Percentiles rank a stretch among this genome's conserved stretches.
phyloP scores from a whole-genome alignment of 129 eudicot genomes.

The Rutidosis leptorrhynchoides region DNA sequence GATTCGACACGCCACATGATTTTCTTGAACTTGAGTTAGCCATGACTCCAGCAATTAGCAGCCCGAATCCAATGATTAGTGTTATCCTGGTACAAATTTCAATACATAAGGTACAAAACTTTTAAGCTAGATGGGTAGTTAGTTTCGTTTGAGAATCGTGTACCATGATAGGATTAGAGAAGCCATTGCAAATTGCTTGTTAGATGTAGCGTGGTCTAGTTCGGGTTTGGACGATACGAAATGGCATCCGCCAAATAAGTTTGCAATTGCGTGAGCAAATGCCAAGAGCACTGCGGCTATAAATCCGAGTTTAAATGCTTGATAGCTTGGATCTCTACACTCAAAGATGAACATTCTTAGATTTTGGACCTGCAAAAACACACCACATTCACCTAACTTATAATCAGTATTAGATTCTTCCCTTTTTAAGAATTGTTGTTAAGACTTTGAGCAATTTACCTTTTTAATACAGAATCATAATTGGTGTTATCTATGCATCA shows the following conservation, averaged over 20 bases:
- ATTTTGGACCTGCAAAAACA: conserved; percentile 39
- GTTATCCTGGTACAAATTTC: conserved; percentile 55
- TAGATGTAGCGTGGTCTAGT: conserved; percentile 54
- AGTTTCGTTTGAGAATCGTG: background rate
- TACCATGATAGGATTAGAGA: conserved; percentile 83
- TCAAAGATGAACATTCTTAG: conserved; percentile 63
- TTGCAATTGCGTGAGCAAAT: conserved; percentile 62
- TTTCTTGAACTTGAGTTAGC: conserved; percentile 61
- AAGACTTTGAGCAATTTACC: background rate
- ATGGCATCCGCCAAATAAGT: conserved; percentile 79
- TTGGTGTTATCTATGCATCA: too few species aligned
- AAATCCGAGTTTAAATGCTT: conserved; percentile 77
- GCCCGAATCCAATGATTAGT: conserved; percentile 60
- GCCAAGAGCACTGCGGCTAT: conserved; percentile 58
- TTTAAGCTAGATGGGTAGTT: conserved; percentile 1
- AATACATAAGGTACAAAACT: conserved; percentile 2
- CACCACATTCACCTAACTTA: background rate
- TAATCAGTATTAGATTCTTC: too few species aligned
- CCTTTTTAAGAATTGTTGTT: background rate
- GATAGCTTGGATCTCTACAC: conserved; percentile 79
- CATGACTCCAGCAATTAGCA: conserved; percentile 62
- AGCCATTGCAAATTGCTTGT: conserved; percentile 80
- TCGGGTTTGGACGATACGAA: conserved; percentile 59
- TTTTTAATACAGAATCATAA: too few species aligned
- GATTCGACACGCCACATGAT: conserved; percentile 70